A percentile compares a stretch with the other conserved stretches of the same genome.
Evolutionary conservation across 1,284 basidiomycete genomes (phyloP).

Genomic region (Cutaneotrichosporon mucoides): DNA sequence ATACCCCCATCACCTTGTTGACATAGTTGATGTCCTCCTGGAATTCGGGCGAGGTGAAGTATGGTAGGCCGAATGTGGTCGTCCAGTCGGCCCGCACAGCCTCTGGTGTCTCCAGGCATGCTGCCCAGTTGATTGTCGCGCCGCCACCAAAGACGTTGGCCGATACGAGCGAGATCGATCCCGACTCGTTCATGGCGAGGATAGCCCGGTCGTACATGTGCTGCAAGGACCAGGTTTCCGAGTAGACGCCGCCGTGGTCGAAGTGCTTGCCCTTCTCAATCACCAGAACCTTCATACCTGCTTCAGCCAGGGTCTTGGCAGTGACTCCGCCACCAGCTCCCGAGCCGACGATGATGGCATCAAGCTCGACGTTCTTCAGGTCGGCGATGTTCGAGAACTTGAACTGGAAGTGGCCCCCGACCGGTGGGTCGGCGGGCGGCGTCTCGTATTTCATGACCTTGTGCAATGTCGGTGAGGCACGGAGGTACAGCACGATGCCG

Average conservation of each 20-base stretch:
- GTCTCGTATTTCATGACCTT: slow-evolving; percentile 12
- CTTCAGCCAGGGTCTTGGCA: slow-evolving; percentile 41
- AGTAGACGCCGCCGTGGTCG: slow-evolving; percentile 34
- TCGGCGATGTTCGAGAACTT: neutral
- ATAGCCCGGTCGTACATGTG: slow-evolving; percentile 49
- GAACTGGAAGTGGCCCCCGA: slow-evolving; percentile 4
- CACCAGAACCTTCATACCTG: slow-evolving; percentile 45
- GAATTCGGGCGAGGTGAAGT: slow-evolving; percentile 10
- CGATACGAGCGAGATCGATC: slow-evolving; percentile 47
- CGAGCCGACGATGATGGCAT: slow-evolving; percentile 47
- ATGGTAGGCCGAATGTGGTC: slow-evolving; percentile 1
- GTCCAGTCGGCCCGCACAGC: slow-evolving; percentile 13
- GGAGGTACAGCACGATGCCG: slow-evolving; percentile 10
- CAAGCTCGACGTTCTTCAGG: neutral
- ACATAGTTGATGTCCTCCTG: slow-evolving; percentile 10
- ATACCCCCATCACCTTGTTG: slow-evolving; percentile 14
- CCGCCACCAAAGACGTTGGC: slow-evolving; percentile 52
- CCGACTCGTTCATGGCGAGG: slow-evolving; percentile 46
- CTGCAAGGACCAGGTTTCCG: slow-evolving; percentile 43
- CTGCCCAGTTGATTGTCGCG: slow-evolving; percentile 53
- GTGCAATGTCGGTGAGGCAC: slow-evolving; percentile 8
- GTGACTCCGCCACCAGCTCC: slow-evolving; percentile 51
- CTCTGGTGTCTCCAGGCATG: slow-evolving; percentile 31
- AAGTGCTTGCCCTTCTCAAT: slow-evolving; percentile 52
- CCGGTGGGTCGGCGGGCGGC: neutral